A percentile compares a stretch with the other conserved stretches of the same genome.
phyloP scores from a whole-genome alignment of 225 moss, liverwort and hornwort genomes.

The Physcomitrium patens region DNA sequence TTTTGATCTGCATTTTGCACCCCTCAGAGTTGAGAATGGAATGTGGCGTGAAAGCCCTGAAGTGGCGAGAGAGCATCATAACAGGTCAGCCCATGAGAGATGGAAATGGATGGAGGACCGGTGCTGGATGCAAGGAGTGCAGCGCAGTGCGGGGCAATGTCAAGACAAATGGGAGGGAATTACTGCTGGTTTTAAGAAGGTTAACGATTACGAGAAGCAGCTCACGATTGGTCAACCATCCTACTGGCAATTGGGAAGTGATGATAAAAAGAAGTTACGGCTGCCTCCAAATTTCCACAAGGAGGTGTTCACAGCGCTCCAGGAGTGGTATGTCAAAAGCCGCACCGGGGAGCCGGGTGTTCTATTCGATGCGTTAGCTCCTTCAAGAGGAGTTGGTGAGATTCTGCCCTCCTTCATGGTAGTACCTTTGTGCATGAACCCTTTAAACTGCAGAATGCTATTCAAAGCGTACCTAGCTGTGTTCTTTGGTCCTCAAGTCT shows the following conservation, averaged over 20 bases:
- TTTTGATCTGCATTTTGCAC: conserved; percentile 37
- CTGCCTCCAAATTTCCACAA: conserved; percentile 93
- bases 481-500: conserved; percentile 2
- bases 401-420: conserved; percentile 19
- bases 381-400: conserved; percentile 63
- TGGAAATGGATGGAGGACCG: conserved; percentile 99
- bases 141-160: conserved; percentile 89
- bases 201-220: conserved; percentile 90
- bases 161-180: conserved; percentile 99
- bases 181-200: conserved; percentile 94
- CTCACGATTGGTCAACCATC: conserved; percentile 72
- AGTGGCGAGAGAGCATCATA: conserved; percentile 49
- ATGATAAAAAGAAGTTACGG: conserved; percentile 86
- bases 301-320: conserved; percentile 84
- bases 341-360: conserved; percentile 83
- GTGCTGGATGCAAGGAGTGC: conserved; percentile 92
- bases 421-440: not conserved
- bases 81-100: conserved; percentile 90
- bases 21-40: conserved; percentile 53
- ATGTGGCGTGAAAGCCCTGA: conserved; percentile 66
- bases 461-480: not conserved
- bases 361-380: conserved; percentile 73
- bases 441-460: not conserved
- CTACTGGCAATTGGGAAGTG: conserved; percentile 92
- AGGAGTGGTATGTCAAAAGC: conserved; percentile 93